phyloP scores from a whole-genome alignment of 495 filamentous ascomycete genomes.

The Thozetella sp. region DNA sequence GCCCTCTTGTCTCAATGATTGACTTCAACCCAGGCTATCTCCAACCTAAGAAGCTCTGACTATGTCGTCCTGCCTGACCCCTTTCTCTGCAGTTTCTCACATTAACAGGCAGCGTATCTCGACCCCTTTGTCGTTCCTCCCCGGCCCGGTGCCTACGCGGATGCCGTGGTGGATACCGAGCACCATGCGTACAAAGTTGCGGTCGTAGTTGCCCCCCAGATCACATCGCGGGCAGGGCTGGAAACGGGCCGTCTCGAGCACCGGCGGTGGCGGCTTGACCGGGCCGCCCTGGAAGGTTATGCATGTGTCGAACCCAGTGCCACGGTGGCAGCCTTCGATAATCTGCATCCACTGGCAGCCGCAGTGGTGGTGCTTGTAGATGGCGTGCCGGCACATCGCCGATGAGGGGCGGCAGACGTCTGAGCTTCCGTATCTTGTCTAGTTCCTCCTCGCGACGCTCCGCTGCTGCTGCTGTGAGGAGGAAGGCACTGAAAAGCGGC shows the following conservation, averaged over 20 bases:
- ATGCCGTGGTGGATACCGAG: slow-evolving; percentile 20
- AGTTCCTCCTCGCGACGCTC: too few relatives aligned
- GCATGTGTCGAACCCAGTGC: neutral
- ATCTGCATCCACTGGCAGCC: slow-evolving; percentile 1
- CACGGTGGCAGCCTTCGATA: neutral
- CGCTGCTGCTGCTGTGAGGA: too few relatives aligned
- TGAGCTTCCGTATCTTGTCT: too few relatives aligned
- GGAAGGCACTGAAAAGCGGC: too few relatives aligned
- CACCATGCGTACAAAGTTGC: slow-evolving; percentile 34
- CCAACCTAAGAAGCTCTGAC: neutral
- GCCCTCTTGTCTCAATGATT: too few relatives aligned
- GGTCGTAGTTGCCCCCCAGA: slow-evolving; percentile 30
- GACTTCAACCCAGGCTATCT: too few relatives aligned
- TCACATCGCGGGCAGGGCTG: slow-evolving; percentile 27
- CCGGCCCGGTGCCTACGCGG: slow-evolving; percentile 38
- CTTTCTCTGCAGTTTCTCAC: slow-evolving; percentile 20
- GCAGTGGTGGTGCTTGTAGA: slow-evolving; percentile 1
- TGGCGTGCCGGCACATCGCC: slow-evolving; percentile 2
- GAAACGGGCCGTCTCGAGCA: slow-evolving; percentile 9
- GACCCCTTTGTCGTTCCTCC: slow-evolving; percentile 28
- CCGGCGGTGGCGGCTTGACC: slow-evolving; percentile 17
- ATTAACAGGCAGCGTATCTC: slow-evolving; percentile 31
- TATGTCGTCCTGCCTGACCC: too few relatives aligned
- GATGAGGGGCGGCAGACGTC: too few relatives aligned
- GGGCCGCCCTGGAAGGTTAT: neutral